Conservation (phyloP, 2,329 filamentous ascomycete species). For the Orbilia blumenaviensis region DNA sequence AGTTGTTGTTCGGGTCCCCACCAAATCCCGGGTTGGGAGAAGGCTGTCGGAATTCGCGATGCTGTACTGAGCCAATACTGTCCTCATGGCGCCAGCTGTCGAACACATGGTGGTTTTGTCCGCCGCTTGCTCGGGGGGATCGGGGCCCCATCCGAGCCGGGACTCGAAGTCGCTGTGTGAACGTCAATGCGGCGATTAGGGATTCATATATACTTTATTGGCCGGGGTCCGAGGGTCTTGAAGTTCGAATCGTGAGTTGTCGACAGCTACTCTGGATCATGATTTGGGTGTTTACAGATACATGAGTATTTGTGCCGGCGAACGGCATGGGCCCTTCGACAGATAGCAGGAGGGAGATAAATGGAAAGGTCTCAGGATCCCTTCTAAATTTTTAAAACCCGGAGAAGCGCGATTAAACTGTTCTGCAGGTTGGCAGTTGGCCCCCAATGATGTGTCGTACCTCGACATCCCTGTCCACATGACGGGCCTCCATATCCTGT, state of each 20-base stretch:
- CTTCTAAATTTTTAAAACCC: conserved; percentile 39
- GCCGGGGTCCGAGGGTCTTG: background rate
- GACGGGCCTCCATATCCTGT: conserved; percentile 36
- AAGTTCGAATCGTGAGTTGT: conserved; percentile 19
- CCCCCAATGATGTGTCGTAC: conserved; percentile 37
- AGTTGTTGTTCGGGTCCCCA: conserved; percentile 48
- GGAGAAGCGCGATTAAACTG: conserved; percentile 43
- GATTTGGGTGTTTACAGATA: conserved; percentile 4
- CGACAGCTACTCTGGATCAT: conserved; percentile 35
- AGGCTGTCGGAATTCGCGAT: conserved; percentile 47
- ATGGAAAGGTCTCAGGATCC: conserved; percentile 12
- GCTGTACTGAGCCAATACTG: conserved; percentile 35
- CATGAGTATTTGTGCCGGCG: conserved; percentile 17
- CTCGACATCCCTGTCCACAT: conserved; percentile 39
- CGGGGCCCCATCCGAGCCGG: conserved; percentile 52
- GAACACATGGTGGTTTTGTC: conserved; percentile 19
- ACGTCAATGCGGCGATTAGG: conserved; percentile 51
- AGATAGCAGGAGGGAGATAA: conserved; percentile 4
- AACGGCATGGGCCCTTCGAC: conserved; percentile 13
- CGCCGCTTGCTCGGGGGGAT: conserved; percentile 39
- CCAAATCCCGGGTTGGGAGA: conserved; percentile 46
- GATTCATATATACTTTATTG: conserved; percentile 44
- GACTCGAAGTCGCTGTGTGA: conserved; percentile 43
- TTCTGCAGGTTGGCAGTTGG: conserved; percentile 23
- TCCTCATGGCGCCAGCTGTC: conserved; percentile 49